These are phyloP conservation scores for Chrysosporium keratinophilum DNA, from an alignment of 2,329 filamentous ascomycete species.

Conservation along the genomic window DNA sequence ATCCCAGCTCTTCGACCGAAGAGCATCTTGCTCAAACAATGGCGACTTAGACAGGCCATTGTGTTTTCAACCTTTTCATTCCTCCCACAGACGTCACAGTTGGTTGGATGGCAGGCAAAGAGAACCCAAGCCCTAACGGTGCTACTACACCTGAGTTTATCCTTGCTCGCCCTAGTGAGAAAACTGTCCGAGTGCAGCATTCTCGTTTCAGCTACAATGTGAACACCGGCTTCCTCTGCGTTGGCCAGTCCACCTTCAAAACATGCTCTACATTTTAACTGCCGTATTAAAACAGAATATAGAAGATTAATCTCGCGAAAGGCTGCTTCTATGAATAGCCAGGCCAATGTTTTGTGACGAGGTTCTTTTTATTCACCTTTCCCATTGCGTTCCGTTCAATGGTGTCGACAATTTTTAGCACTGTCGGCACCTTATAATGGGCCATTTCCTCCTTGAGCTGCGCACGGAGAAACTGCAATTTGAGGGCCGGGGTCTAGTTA, in stretches of 20 bases:
- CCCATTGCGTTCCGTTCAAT: constrained; percentile 93
- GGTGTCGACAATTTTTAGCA: constrained; percentile 66
- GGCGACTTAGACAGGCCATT: not conserved
- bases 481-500: constrained; percentile 16
- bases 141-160: not conserved
- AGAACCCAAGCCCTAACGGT: not conserved
- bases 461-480: constrained; percentile 26
- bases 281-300: too few species aligned
- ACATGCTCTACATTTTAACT: too few species aligned
- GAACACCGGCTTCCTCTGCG: not conserved
- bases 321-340: too few species aligned
- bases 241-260: too few species aligned
- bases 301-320: too few species aligned
- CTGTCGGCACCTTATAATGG: constrained; percentile 86
- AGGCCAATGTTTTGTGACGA: constrained; percentile 32
- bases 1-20: not conserved
- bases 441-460: constrained; percentile 60
- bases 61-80: not conserved
- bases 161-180: not conserved
- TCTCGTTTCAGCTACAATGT: constrained; percentile 2
- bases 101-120: not conserved
- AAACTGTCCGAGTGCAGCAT: not conserved
- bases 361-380: constrained; percentile 48
- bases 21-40: not conserved
- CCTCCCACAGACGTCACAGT: not conserved